phyloP scores from a whole-genome alignment of 108 stramenopile genomes.

The Stephanodiscus minutulus region DNA sequence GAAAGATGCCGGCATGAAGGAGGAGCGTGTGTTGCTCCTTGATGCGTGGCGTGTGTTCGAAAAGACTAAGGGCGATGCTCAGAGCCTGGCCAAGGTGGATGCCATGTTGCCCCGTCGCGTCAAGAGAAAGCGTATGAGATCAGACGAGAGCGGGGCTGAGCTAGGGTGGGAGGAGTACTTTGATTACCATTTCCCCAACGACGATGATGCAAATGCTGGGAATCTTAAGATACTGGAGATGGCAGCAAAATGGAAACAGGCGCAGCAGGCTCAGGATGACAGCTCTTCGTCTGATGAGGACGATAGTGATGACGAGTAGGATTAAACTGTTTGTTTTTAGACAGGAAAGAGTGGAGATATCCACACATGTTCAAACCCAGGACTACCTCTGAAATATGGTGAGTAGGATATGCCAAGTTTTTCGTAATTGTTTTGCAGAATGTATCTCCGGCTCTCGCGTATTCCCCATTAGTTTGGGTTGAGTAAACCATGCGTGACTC shows the following conservation, averaged over 20 bases:
- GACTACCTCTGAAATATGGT: conserved; percentile 9
- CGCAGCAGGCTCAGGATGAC: conserved; percentile 52
- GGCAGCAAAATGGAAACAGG: conserved; percentile 96
- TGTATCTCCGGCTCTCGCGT: conserved; percentile 52
- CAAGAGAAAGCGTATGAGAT: conserved; percentile 93
- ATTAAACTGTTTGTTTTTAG: neutral
- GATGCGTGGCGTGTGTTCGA: conserved; percentile 96
- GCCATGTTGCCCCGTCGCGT: conserved; percentile 88
- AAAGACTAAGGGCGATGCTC: conserved; percentile 74
- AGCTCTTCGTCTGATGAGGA: conserved; percentile 47
- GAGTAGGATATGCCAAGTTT: conserved; percentile 1
- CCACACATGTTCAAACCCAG: neutral
- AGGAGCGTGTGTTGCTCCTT: conserved; percentile 92
- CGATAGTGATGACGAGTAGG: conserved; percentile 45
- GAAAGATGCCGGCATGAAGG: conserved; percentile 84
- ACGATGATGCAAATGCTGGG: conserved; percentile 72
- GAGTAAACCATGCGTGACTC: conserved; percentile 37
- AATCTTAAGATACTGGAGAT: conserved; percentile 96
- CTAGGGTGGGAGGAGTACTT: conserved; percentile 98
- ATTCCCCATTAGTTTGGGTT: conserved; percentile 35
- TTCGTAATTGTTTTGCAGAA: conserved; percentile 18
- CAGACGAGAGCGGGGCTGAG: conserved; percentile 80
- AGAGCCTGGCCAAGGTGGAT: conserved; percentile 73
- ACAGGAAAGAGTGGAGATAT: neutral
- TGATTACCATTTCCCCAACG: conserved; percentile 98